A percentile compares a stretch with the other conserved stretches of the same genome.
Conservation (phyloP, 108 stramenopile species). For the Nitzschia sp. region DNA sequence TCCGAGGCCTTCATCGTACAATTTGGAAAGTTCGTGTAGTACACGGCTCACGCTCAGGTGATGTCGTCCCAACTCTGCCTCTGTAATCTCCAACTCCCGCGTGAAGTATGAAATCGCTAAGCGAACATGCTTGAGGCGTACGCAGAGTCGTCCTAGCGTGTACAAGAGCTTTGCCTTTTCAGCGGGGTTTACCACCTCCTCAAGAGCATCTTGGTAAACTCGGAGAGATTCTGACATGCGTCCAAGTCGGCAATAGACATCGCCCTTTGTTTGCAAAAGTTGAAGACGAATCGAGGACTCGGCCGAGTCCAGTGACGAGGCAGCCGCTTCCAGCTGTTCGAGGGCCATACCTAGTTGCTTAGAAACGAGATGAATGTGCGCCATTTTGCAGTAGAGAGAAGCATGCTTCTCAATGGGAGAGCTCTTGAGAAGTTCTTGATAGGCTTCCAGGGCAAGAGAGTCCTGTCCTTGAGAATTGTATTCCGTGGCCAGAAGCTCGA, state of each 20-base stretch:
- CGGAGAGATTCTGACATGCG: slow-evolving; percentile 28
- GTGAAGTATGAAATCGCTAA: slow-evolving; percentile 36
- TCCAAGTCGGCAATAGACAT: slow-evolving; percentile 32
- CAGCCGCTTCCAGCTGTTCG: slow-evolving; percentile 25
- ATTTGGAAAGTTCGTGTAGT: slow-evolving; percentile 29
- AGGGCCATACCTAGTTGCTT: slow-evolving; percentile 27
- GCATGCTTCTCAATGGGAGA: slow-evolving; percentile 14
- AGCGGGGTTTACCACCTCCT: slow-evolving; percentile 25
- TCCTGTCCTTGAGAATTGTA: slow-evolving; percentile 30
- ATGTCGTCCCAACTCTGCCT: slow-evolving; percentile 23
- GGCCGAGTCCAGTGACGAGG: not conserved
- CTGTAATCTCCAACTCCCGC: slow-evolving; percentile 34
- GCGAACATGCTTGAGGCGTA: slow-evolving; percentile 12
- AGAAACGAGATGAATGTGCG: slow-evolving; percentile 25
- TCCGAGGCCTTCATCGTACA: slow-evolving; percentile 35
- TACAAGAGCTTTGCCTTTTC: slow-evolving; percentile 40
- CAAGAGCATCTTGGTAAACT: slow-evolving; percentile 28
- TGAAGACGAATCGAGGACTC: slow-evolving; percentile 23
- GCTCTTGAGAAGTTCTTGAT: slow-evolving; percentile 3
- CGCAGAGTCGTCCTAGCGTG: slow-evolving; percentile 29
- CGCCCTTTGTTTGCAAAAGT: slow-evolving; percentile 37
- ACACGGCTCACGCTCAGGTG: slow-evolving; percentile 33
- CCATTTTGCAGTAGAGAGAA: slow-evolving; percentile 26
- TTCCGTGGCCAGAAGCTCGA: slow-evolving; percentile 27
- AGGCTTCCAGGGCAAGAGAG: slow-evolving; percentile 25